A percentile compares a stretch with the other conserved stretches of the same genome.
Evolutionary conservation across 176 grass and related monocot species (phyloP).

Genomic region (Oryza longistaminata): DNA sequence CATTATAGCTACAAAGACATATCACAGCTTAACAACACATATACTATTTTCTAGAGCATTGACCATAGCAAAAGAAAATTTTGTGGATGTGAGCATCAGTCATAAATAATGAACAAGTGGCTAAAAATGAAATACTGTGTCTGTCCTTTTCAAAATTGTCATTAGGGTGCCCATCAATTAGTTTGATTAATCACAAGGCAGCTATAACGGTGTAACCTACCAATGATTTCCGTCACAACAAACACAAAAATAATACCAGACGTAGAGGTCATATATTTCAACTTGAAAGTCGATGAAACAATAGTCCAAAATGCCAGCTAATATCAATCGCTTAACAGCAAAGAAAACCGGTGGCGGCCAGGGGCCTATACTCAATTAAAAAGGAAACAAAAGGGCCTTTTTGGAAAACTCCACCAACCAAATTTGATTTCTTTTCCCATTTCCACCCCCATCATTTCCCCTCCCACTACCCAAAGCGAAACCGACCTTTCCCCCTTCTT

Average conservation of each 20-base stretch:
- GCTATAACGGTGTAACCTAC: background rate
- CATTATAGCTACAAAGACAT: background rate
- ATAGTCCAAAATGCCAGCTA: background rate
- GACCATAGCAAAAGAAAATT: background rate
- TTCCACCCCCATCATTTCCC: constrained; percentile 22
- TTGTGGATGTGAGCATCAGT: background rate
- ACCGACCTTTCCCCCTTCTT: constrained; percentile 41
- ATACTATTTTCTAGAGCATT: background rate
- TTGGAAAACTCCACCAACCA: constrained; percentile 13
- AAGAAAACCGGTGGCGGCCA: background rate
- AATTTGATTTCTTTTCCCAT: constrained; percentile 42
- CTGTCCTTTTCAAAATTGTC: background rate
- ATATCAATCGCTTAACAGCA: background rate
- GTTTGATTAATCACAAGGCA: background rate
- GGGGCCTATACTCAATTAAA: background rate
- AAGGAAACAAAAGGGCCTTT: background rate
- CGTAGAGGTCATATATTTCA: background rate
- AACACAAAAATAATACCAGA: background rate
- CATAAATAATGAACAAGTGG: background rate
- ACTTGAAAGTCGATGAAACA: background rate
- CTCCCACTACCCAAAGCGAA: constrained; percentile 32
- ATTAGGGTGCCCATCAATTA: background rate
- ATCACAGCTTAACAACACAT: background rate
- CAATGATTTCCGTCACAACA: background rate
- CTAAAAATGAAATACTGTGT: background rate